Percentiles rank a stretch among this genome's conserved stretches.
Evolutionary conservation across 2,329 filamentous ascomycete genomes (phyloP).

Genomic region (Acephala macrosclerotiorum): DNA sequence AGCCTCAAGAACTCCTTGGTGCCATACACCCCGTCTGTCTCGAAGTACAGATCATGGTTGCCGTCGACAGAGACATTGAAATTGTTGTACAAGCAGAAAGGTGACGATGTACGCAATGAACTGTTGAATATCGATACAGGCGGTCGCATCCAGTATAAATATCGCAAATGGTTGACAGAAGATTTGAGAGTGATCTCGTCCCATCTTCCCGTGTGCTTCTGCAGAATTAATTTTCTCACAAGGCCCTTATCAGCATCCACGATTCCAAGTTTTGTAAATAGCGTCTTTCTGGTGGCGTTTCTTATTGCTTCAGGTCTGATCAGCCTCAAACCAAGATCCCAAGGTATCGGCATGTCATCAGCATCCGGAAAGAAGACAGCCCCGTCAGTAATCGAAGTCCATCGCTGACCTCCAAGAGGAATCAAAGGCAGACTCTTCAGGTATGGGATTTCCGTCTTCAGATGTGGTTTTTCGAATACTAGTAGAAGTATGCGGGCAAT

Average conservation of each 20-base stretch:
- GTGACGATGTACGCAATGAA: neutral
- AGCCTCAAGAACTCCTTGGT: constrained; percentile 17
- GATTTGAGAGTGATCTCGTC: neutral
- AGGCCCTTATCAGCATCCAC: neutral
- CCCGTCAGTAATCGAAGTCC: constrained; percentile 18
- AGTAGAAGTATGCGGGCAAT: constrained; percentile 18
- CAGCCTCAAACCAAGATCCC: constrained; percentile 26
- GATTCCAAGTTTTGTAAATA: constrained; percentile 27
- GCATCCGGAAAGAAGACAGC: constrained; percentile 28
- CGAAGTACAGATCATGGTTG: constrained; percentile 23
- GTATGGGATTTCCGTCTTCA: neutral
- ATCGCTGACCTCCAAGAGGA: constrained; percentile 24
- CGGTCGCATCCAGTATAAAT: constrained; percentile 17
- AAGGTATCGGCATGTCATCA: constrained; percentile 24
- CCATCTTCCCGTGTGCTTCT: neutral
- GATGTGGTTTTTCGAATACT: constrained; percentile 8
- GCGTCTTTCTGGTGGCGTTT: constrained; percentile 21
- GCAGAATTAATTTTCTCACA: constrained; percentile 11
- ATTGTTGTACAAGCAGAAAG: neutral
- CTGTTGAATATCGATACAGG: neutral
- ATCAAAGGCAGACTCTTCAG: constrained; percentile 8
- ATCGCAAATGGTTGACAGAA: constrained; percentile 20
- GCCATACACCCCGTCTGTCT: constrained; percentile 23
- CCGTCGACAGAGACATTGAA: neutral
- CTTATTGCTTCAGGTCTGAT: constrained; percentile 17